A percentile compares a stretch with the other conserved stretches of the same genome.
Evolutionary conservation across 1,284 basidiomycete species (phyloP).

Genomic region (Thelephora terrestris): DNA sequence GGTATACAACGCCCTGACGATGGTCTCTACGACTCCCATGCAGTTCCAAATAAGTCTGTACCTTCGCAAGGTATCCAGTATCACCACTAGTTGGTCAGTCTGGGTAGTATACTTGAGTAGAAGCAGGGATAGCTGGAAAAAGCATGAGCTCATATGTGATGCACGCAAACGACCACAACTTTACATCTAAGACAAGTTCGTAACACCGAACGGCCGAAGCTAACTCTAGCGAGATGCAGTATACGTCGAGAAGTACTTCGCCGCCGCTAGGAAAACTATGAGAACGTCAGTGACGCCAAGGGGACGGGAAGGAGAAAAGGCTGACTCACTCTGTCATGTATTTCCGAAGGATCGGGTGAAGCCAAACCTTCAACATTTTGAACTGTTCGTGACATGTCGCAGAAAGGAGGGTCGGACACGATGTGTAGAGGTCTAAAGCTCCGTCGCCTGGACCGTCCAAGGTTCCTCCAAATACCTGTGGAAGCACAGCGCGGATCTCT

Average conservation of each 20-base stretch:
- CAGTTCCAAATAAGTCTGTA: conserved; percentile 66
- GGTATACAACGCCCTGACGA: conserved; percentile 48
- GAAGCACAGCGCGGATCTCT: conserved; percentile 54
- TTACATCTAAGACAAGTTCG: conserved; percentile 56
- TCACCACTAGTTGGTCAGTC: conserved; percentile 42
- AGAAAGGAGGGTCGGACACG: conserved; percentile 35
- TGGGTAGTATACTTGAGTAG: conserved; percentile 42
- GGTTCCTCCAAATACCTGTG: conserved; percentile 57
- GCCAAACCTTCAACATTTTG: conserved; percentile 55
- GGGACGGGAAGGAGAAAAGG: neutral
- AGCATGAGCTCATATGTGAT: conserved; percentile 2
- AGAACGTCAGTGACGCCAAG: neutral
- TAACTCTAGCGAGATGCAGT: conserved; percentile 46
- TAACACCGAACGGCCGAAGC: conserved; percentile 55
- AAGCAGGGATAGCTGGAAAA: conserved; percentile 44
- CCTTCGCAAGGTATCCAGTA: conserved; percentile 56
- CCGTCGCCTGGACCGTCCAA: neutral
- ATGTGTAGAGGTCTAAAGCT: conserved; percentile 14
- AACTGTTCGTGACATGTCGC: conserved; percentile 65
- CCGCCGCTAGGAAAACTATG: conserved; percentile 6
- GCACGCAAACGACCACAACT: conserved; percentile 8
- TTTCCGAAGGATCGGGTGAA: conserved; percentile 53
- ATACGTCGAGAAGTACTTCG: conserved; percentile 29
- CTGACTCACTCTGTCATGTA: conserved; percentile 34
- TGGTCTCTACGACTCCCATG: conserved; percentile 50